phyloP scores from a whole-genome alignment of 169 alveolate species.

The Perkinsus chesapeaki region DNA sequence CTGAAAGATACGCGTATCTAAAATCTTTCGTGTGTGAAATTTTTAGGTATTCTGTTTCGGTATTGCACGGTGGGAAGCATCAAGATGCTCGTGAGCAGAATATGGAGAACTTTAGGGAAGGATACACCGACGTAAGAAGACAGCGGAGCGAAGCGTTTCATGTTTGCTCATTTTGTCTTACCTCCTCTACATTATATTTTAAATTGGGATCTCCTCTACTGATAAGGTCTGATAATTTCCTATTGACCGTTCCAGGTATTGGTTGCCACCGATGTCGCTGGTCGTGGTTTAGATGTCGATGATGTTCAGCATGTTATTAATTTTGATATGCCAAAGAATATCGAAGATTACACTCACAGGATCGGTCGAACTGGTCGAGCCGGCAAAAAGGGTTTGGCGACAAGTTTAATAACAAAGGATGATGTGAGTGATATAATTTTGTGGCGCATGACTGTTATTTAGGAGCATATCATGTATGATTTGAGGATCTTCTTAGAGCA shows the following conservation, averaged over 20 bases:
- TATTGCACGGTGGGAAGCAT: constrained; percentile 85
- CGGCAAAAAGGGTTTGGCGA: constrained; percentile 93
- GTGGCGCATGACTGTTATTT: constrained; percentile 12
- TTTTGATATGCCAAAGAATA: constrained; percentile 95
- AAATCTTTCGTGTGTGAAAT: not conserved
- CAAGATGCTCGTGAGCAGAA: constrained; percentile 87
- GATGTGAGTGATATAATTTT: constrained; percentile 46
- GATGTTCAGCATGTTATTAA: constrained; percentile 91
- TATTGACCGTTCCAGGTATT: constrained; percentile 84
- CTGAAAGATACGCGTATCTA: not conserved
- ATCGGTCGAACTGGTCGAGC: constrained; percentile 98
- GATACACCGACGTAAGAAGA: constrained; percentile 25
- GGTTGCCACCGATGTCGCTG: constrained; percentile 97
- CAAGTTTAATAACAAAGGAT: constrained; percentile 83
- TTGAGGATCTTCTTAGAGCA: not conserved
- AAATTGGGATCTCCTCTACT: no score
- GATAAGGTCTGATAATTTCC: no score
- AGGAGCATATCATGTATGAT: not conserved
- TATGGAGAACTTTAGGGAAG: constrained; percentile 74
- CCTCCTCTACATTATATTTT: no score
- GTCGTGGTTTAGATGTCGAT: constrained; percentile 94
- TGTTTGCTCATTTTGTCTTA: not conserved
- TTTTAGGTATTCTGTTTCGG: not conserved
- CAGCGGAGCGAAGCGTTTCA: not conserved
- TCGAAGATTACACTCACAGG: constrained; percentile 40